Conservation (phyloP, 148 eudicot genomes). For the Rhododendron vialii region DNA sequence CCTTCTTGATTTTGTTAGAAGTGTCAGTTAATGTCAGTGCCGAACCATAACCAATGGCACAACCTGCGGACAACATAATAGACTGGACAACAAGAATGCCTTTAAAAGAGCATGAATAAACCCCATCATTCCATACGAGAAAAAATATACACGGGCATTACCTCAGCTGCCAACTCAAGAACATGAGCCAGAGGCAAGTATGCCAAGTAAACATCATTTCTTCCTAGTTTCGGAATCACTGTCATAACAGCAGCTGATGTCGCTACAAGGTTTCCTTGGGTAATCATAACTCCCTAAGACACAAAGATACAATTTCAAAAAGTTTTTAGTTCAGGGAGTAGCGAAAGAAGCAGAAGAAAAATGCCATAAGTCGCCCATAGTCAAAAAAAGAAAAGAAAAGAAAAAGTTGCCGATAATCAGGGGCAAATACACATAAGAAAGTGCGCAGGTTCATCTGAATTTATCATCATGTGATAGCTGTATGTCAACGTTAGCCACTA, state of each 20-base stretch:
- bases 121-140: not conserved
- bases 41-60: slow-evolving; percentile 82
- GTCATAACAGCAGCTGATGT: slow-evolving; percentile 90
- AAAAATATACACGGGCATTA: slow-evolving; percentile 22
- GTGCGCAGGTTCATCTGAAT: not conserved
- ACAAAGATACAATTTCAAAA: not conserved
- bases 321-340: not conserved
- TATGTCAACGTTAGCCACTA: not conserved
- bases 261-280: slow-evolving; percentile 86
- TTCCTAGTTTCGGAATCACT: slow-evolving; percentile 75
- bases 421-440: not conserved
- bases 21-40: slow-evolving; percentile 87
- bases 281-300: slow-evolving; percentile 89
- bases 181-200: slow-evolving; percentile 95
- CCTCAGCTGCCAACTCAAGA: slow-evolving; percentile 97
- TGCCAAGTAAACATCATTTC: slow-evolving; percentile 69
- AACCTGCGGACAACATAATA: slow-evolving; percentile 78
- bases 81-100: slow-evolving; percentile 43
- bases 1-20: slow-evolving; percentile 88
- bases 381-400: not conserved
- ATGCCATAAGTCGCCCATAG: not conserved
- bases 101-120: slow-evolving; percentile 9
- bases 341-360: not conserved
- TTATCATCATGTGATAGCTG: not conserved
- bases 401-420: not conserved